Base-by-base conservation (phyloP, 2,329 filamentous ascomycete species). In the Cytospora paraplurivora region DNA sequence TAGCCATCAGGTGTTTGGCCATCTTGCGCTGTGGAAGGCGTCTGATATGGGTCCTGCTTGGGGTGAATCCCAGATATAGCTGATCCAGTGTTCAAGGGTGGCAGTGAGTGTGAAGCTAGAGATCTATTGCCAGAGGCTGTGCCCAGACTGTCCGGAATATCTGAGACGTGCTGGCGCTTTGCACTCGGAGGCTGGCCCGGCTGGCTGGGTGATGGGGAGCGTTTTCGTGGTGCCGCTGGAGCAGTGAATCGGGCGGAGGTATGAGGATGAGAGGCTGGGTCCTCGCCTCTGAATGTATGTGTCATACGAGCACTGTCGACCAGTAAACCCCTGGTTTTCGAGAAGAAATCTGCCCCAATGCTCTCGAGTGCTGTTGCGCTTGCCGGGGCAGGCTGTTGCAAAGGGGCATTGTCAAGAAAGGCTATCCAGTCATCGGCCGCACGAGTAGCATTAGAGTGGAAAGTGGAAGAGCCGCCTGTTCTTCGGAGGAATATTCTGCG, bases 151-250 rank as follows among this genome's bases (percentile, higher is more conserved):
- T 61, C 35, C 7, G 8, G 19, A 38, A 8, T 8, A 27, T 27
- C 38, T 6, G 44, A 47, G 33, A 47, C 13, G 6, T 38, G 17
- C 17, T 53, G 57, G 10, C 50, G 51, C 32, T 64, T 66, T 11
- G 64, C 32, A 37, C 37, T 49, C 8, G 53, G 57, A 4, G 54
- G n/a, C 12, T 15, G 7, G 27, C 41, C 38, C 27, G 17, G 33
- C 21, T 19, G 10, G 50, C 32, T 50, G 19, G 49, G 53, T 4
- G 62, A 57, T 10, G 54, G 49, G 4, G 61, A 62, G 7, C 64
- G 62, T 32, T 66, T 66, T 32, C 57, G 54, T 34, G 51, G 15
- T 34, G 15, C 35, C 7, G 32, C 37, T 55, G 37, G 10, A 57
- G 58, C 33, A 58, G 50, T 19, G 12, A 47, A 11, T 4, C n/a